Percentiles rank a stretch among this genome's conserved stretches.
These are phyloP conservation scores for Nakataea oryzae DNA, from an alignment of 2,329 filamentous ascomycete genomes.

Conservation along the genomic window DNA sequence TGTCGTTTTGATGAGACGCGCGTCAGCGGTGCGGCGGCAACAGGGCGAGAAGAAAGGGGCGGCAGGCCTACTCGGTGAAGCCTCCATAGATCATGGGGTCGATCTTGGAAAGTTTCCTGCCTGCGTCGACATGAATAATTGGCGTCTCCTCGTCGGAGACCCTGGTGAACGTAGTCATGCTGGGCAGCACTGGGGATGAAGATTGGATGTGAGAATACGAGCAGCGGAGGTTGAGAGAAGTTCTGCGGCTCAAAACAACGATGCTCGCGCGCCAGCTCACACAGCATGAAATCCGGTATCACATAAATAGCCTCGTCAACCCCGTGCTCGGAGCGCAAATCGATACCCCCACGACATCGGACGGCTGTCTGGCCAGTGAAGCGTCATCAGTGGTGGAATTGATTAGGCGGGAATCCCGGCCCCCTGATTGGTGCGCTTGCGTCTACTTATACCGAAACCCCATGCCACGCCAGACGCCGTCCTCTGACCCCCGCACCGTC, in stretches of 20 bases:
- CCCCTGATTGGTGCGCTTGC: background rate
- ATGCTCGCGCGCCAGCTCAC: background rate
- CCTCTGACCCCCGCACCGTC: background rate
- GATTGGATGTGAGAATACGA: background rate
- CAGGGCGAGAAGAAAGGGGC: background rate
- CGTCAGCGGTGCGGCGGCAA: background rate
- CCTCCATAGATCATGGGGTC: conserved; percentile 75
- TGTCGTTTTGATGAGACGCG: conserved; percentile 18
- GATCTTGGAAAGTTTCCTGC: conserved; percentile 59
- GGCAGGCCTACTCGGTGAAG: conserved; percentile 60
- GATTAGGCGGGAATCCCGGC: background rate
- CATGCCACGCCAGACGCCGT: too few relatives aligned
- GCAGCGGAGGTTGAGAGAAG: background rate
- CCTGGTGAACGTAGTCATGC: conserved; percentile 67
- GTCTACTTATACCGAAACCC: background rate
- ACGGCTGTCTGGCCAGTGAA: background rate
- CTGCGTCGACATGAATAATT: conserved; percentile 54
- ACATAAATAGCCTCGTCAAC: background rate
- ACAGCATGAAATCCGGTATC: background rate
- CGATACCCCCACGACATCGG: background rate
- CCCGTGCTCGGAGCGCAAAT: background rate
- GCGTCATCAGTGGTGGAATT: background rate
- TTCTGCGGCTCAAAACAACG: background rate
- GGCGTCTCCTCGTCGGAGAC: conserved; percentile 50
- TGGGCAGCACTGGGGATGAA: too few relatives aligned